Conservation (phyloP, 2,329 filamentous ascomycete genomes). For the Alternaria sp. region DNA sequence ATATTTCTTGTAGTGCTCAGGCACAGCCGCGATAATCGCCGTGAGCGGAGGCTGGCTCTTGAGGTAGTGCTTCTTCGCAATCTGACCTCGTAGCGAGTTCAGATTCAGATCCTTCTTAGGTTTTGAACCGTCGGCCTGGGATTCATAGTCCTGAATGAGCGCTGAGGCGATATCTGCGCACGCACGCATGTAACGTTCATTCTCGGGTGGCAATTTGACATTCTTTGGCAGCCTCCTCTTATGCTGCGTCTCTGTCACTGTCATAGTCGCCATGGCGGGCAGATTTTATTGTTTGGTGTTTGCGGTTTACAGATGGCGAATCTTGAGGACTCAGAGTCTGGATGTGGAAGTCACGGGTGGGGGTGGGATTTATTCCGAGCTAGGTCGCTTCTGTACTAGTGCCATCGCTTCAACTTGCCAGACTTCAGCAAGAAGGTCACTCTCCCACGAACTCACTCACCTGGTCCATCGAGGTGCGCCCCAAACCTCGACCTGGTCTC, state of each 20-base stretch:
- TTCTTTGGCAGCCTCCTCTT: constrained; percentile 69
- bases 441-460: neutral
- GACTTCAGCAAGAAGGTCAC: neutral
- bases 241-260: constrained; percentile 57
- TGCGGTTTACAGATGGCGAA: constrained; percentile 24
- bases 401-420: constrained; percentile 3
- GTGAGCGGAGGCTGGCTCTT: constrained; percentile 89
- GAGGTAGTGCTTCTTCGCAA: constrained; percentile 91
- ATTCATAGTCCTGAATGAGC: constrained; percentile 92
- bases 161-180: constrained; percentile 95
- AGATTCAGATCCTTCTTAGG: constrained; percentile 88
- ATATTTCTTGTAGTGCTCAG: constrained; percentile 99
- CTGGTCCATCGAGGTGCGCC: neutral
- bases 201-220: constrained; percentile 83
- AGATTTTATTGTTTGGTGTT: constrained; percentile 4
- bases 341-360: constrained; percentile 35
- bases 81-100: constrained; percentile 83
- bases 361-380: constrained; percentile 21
- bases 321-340: constrained; percentile 25
- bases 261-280: constrained; percentile 67
- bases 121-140: constrained; percentile 73
- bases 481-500: neutral
- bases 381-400: constrained; percentile 13
- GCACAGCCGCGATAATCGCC: constrained; percentile 95
- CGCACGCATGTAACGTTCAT: constrained; percentile 90